Conservation (phyloP, 2,329 filamentous ascomycete species). For the Sclerotinia minor region DNA sequence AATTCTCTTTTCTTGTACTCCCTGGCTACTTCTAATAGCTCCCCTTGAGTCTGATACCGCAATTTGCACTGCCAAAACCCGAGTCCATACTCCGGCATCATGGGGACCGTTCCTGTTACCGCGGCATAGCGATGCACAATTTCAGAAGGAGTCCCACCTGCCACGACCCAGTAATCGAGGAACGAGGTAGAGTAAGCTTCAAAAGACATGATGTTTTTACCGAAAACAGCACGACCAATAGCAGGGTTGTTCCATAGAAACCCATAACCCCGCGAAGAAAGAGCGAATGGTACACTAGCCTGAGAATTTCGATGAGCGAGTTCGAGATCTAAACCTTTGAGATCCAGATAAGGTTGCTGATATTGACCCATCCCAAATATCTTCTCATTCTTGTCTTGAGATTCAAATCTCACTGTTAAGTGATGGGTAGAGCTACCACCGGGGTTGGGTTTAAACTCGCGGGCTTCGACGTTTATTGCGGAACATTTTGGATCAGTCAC, state of each 20-base stretch:
- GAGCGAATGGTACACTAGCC: constrained; percentile 62
- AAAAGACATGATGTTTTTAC: constrained; percentile 61
- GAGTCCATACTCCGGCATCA: constrained; percentile 68
- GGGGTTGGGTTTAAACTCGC: constrained; percentile 51
- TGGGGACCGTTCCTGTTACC: constrained; percentile 59
- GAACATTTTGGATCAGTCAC: constrained; percentile 52
- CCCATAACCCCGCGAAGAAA: constrained; percentile 62
- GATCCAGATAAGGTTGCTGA: constrained; percentile 62
- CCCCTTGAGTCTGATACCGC: constrained; percentile 65
- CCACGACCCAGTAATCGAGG: constrained; percentile 66
- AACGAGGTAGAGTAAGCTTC: constrained; percentile 58
- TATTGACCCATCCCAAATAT: constrained; percentile 72
- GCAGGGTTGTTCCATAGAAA: constrained; percentile 67
- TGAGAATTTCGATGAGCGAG: constrained; percentile 67
- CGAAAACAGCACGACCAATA: constrained; percentile 60
- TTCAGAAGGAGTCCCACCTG: constrained; percentile 54
- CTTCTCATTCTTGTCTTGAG: constrained; percentile 54
- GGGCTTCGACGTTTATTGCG: constrained; percentile 51
- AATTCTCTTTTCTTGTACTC: constrained; percentile 57
- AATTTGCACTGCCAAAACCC: constrained; percentile 71
- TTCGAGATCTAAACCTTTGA: constrained; percentile 63
- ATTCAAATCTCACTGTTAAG: constrained; percentile 60
- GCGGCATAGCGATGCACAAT: constrained; percentile 58
- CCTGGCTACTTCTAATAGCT: constrained; percentile 59
- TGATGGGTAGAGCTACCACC: constrained; percentile 51